phyloP scores from a whole-genome alignment of 139 green algal genomes.

The Ostreobium quekettii region DNA sequence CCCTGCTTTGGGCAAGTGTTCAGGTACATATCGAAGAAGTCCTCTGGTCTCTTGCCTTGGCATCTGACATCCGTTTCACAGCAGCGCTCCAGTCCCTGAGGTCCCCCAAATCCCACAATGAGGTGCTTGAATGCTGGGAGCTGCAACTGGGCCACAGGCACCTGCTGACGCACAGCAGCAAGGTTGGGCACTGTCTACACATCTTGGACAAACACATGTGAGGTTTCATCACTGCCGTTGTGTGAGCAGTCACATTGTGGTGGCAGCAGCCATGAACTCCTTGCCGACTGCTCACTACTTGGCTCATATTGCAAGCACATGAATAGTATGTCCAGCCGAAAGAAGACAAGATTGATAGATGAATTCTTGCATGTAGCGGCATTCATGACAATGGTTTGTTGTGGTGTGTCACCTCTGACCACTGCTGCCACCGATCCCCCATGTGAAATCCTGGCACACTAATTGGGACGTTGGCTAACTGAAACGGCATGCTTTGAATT shows the following conservation, averaged over 20 bases:
- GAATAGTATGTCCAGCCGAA: too few relatives aligned
- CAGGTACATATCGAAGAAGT: constrained; percentile 67
- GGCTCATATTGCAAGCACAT: too few relatives aligned
- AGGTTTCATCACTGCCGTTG: constrained; percentile 4
- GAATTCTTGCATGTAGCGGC: too few relatives aligned
- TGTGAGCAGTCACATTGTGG: neutral
- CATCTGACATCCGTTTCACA: constrained; percentile 23
- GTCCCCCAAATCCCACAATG: constrained; percentile 69
- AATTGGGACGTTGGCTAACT: too few relatives aligned
- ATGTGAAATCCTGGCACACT: too few relatives aligned
- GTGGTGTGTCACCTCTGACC: too few relatives aligned
- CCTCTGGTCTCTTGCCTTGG: constrained; percentile 17
- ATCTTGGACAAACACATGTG: neutral
- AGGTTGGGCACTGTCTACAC: neutral
- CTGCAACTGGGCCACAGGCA: constrained; percentile 31
- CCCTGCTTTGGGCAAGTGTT: constrained; percentile 81
- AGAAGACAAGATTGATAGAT: too few relatives aligned
- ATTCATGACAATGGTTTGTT: too few relatives aligned
- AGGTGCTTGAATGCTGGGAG: constrained; percentile 59
- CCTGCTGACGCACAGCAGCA: constrained; percentile 1
- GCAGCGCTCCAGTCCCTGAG: constrained; percentile 56
- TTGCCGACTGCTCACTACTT: too few relatives aligned
- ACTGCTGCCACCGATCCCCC: too few relatives aligned
- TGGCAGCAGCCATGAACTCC: neutral
- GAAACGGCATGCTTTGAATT: too few relatives aligned